These are phyloP conservation scores for Lachancea nothofagi DNA, from an alignment of 805 yeast genomes.

Conservation along the genomic window DNA sequence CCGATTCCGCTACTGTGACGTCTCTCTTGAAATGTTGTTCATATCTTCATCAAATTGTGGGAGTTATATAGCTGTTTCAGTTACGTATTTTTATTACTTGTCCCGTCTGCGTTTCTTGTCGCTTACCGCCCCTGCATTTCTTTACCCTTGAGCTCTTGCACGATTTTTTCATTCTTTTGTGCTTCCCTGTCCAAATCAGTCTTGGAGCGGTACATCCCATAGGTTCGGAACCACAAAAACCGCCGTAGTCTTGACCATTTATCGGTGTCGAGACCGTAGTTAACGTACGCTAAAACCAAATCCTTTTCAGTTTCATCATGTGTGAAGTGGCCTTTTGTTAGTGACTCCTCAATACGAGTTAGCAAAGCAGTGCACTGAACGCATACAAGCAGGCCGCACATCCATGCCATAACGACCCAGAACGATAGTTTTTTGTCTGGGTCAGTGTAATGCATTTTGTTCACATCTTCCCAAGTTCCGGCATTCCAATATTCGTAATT, in stretches of 20 bases:
- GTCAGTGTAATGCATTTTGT: conserved; percentile 33
- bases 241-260: conserved; percentile 49
- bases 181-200: conserved; percentile 35
- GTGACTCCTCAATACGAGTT: conserved; percentile 35
- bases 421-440: conserved; percentile 40
- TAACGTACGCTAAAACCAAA: conserved; percentile 39
- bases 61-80: too few relatives aligned
- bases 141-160: conserved; percentile 43
- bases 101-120: background rate
- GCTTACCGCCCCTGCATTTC: conserved; percentile 1
- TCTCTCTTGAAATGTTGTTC: too few relatives aligned
- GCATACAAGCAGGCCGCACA: conserved; percentile 35
- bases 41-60: background rate
- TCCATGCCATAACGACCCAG: conserved; percentile 37
- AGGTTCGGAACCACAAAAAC: conserved; percentile 51
- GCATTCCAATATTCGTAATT: conserved; percentile 50
- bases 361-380: conserved; percentile 39
- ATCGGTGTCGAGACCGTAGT: conserved; percentile 48
- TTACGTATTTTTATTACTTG: background rate
- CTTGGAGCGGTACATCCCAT: conserved; percentile 29
- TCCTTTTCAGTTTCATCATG: conserved; percentile 40
- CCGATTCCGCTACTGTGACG: too few relatives aligned
- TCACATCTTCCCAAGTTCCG: conserved; percentile 60
- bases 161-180: conserved; percentile 66
- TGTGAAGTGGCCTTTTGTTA: conserved; percentile 29